Base-by-base conservation (phyloP, 2,329 filamentous ascomycete genomes). In the Orbilia brochopaga region DNA sequence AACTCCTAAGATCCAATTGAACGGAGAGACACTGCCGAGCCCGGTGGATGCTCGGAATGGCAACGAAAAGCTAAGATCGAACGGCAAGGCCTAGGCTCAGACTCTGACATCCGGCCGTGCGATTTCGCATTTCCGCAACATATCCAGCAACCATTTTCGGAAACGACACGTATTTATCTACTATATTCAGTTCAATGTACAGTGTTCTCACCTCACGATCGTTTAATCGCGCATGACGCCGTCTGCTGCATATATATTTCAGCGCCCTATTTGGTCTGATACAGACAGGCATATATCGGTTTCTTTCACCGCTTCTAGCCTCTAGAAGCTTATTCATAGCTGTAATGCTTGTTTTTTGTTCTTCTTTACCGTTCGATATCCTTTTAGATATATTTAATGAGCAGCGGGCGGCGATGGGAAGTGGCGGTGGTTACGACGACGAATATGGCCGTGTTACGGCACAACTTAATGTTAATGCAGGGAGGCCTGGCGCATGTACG, bases 1-100 rank as follows among this genome's bases (percentile, higher is more conserved):
- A 42, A 63, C 66, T 15, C 66, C 66, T 4, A 70, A 70, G 27
- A 63, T 70, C 10, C 66, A 70, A 27, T 50, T 70, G 27, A 70
- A 70, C 23, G 66, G 66, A 23, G 58, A 70, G 44, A 53, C 59
- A 11, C 23, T 70, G 1, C 32, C 58, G n/a, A 69, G 58, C n/a
- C 65, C 65, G 15, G 52, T 70, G 21, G 66, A 70, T 0, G 59
- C 35, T 17, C 56, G 42, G 44, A 63, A 59, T 19, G 66, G 66
- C 10, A 24, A 59, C 21, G 66, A 56, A 42, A 64, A 51, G 30
- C 42, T 50, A 13, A 50, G 30, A 27, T 19, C 54, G 2, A 70
- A 64, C 37, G 54, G 58, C 17, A 44, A 48, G 23, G 13, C 42
- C 44, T 37, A 32, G 56, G 56, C 48, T 21, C 23, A 35, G 50